Conservation (phyloP, 2,329 filamentous ascomycete species). For the Clonostachys rosea region DNA sequence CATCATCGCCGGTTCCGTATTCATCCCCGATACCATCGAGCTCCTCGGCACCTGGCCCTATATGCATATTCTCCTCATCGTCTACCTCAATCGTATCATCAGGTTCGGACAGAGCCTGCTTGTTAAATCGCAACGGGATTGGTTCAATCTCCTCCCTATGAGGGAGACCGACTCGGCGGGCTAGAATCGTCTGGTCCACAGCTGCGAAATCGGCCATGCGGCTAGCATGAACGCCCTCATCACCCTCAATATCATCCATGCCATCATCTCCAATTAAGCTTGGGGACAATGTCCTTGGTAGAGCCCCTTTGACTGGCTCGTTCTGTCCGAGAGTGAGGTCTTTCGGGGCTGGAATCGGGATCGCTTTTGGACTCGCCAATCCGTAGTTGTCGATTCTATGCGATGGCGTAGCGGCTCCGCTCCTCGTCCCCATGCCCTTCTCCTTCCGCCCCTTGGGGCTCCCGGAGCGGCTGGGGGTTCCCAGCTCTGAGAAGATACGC, state of each 20-base stretch:
- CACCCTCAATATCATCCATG: neutral
- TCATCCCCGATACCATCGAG: slow-evolving; percentile 9
- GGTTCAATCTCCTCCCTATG: slow-evolving; percentile 27
- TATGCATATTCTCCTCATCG: slow-evolving; percentile 1
- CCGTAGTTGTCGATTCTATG: slow-evolving; percentile 4
- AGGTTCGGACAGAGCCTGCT: slow-evolving; percentile 16
- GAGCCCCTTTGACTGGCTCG: slow-evolving; percentile 16
- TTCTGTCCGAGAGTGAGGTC: slow-evolving; percentile 33
- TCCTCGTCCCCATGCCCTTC: slow-evolving; percentile 15
- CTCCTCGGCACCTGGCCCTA: slow-evolving; percentile 2
- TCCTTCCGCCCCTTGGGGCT: slow-evolving; percentile 49
- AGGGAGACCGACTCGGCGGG: slow-evolving; percentile 47
- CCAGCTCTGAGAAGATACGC: slow-evolving; percentile 55
- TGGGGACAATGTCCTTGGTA: slow-evolving; percentile 35
- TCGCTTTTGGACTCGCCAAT: slow-evolving; percentile 18
- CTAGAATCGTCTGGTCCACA: slow-evolving; percentile 57
- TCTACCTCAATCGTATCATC: slow-evolving; percentile 10
- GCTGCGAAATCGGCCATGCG: slow-evolving; percentile 52
- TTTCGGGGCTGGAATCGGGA: slow-evolving; percentile 29
- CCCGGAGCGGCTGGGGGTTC: slow-evolving; percentile 44
- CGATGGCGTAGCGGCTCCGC: slow-evolving; percentile 20
- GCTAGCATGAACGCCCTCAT: neutral
- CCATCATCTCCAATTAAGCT: slow-evolving; percentile 18
- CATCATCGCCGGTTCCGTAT: slow-evolving; percentile 15
- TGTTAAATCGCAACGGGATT: slow-evolving; percentile 41